Conservation (phyloP, 2,329 filamentous ascomycete species). For the Coniochaeta sp. region DNA sequence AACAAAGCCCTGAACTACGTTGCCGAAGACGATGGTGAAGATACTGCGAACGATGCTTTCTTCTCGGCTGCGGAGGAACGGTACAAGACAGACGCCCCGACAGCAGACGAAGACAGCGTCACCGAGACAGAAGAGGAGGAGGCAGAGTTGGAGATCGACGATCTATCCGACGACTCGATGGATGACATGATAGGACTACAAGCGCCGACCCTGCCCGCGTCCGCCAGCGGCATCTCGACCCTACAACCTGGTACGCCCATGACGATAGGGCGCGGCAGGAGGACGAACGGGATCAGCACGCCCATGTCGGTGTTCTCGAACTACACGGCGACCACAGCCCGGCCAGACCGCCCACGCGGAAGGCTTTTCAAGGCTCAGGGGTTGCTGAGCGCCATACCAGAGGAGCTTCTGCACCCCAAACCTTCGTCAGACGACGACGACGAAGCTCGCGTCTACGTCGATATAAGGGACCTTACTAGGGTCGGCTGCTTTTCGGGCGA, state of each 20-base stretch:
- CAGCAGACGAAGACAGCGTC: conserved; percentile 45
- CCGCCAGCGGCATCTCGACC: conserved; percentile 72
- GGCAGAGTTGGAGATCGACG: conserved; percentile 64
- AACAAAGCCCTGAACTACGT: conserved; percentile 53
- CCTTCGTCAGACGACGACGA: conserved; percentile 75
- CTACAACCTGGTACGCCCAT: conserved; percentile 76
- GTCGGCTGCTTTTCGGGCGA: conserved; percentile 97
- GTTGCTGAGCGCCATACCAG: conserved; percentile 62
- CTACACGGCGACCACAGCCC: conserved; percentile 76
- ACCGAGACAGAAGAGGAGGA: conserved; percentile 51
- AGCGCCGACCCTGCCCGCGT: conserved; percentile 68
- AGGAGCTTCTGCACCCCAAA: conserved; percentile 77
- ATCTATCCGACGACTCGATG: conserved; percentile 80
- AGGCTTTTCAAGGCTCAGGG: conserved; percentile 82
- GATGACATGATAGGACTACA: conserved; percentile 91
- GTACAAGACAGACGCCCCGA: conserved; percentile 48
- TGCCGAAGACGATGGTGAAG: conserved; percentile 59
- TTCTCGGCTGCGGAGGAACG: conserved; percentile 86
- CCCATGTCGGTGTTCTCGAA: conserved; percentile 86
- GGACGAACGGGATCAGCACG: conserved; percentile 66
- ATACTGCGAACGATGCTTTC: conserved; percentile 85
- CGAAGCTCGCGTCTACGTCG: conserved; percentile 83
- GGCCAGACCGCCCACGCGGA: conserved; percentile 63
- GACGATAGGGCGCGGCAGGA: conserved; percentile 57
- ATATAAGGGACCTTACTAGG: conserved; percentile 76